Evolutionary conservation across 2,329 filamentous ascomycete genomes (phyloP).

Genomic region (Aspergillus viridinutans): DNA sequence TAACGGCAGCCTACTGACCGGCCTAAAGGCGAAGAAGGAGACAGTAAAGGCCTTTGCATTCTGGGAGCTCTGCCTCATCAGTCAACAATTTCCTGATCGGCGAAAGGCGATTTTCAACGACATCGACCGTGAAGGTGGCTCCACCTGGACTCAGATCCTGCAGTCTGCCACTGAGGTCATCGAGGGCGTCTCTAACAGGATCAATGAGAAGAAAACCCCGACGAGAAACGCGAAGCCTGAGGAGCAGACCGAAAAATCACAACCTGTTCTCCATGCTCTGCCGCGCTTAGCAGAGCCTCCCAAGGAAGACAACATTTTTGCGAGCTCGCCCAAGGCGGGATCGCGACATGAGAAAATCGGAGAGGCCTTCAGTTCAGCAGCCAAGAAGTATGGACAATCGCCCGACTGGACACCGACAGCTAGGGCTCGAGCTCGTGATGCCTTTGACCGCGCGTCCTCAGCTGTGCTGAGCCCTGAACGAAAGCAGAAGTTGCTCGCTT

Average conservation of each 20-base stretch:
- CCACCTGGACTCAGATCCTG: slow-evolving; percentile 77
- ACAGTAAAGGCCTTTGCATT: slow-evolving; percentile 77
- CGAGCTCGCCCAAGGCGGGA: slow-evolving; percentile 33
- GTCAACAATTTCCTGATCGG: slow-evolving; percentile 67
- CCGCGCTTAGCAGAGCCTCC: slow-evolving; percentile 49
- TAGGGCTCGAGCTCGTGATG: slow-evolving; percentile 34
- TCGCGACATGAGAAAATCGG: slow-evolving; percentile 36
- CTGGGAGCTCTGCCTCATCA: slow-evolving; percentile 83
- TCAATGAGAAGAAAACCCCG: slow-evolving; percentile 58
- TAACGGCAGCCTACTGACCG: slow-evolving; percentile 82
- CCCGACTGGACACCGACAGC: slow-evolving; percentile 42
- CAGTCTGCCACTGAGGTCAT: slow-evolving; percentile 66
- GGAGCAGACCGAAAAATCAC: slow-evolving; percentile 42
- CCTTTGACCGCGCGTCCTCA: slow-evolving; percentile 37
- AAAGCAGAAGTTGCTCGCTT: slow-evolving; percentile 34
- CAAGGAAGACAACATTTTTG: slow-evolving; percentile 47
- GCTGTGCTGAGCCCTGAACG: slow-evolving; percentile 38
- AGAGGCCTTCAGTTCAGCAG: slow-evolving; percentile 41
- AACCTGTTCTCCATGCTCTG: slow-evolving; percentile 41
- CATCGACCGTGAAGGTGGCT: slow-evolving; percentile 73
- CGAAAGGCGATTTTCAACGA: slow-evolving; percentile 81
- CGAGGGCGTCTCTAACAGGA: slow-evolving; percentile 61
- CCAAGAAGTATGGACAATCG: slow-evolving; percentile 44
- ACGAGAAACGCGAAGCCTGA: slow-evolving; percentile 25
- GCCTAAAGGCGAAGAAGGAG: slow-evolving; percentile 77